Base-by-base conservation (phyloP, 2,329 filamentous ascomycete genomes). In the Sporothrix luriei region DNA sequence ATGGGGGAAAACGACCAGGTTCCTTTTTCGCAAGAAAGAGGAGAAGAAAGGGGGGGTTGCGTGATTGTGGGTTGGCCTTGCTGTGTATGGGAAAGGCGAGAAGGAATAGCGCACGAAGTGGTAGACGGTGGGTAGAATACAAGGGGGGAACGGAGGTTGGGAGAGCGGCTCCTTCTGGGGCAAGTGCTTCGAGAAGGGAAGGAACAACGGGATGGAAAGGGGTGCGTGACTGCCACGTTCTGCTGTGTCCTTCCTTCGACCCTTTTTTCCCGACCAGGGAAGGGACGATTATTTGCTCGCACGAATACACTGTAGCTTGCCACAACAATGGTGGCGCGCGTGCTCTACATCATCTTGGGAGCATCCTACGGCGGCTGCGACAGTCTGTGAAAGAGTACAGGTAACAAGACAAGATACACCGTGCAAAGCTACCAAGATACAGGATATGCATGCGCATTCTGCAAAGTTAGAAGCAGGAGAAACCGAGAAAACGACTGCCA, bases 161-260 rank as follows among this genome's bases (percentile, higher is more conserved):
- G 19, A 65, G 46, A 38, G 43, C 26, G 43, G 13, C 55, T 59
- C 59, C 54, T 49, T 71, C 59, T 69, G 68, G 69, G 66, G 68
- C 68, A 54, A 10, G 29, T 61, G 70, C 70, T 72, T 73, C 72
- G 69, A 73, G 72, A 73, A 73, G 70, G 55, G 29, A 71, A 70
- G 69, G 71, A 72, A 72, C 68, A 68, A 67, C 59, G 59, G 71
- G 65, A 68, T 49, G 48, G 54, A 55, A 49, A 46, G 43, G 55
- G 61, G 68, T 66, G 69, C 67, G 69, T 69, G 69, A 48, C 48
- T 57, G 68, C 69, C 71, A 71, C 67, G 69, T 72, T 72, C 67
- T 54, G 26, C 11, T 38, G 26, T 40, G 11, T 33, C n/a, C 46
- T 21, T 67, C 16, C n/a, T 67, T 21, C 29, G n/a, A 4, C 48